A percentile compares a stretch with the other conserved stretches of the same genome.
Evolutionary conservation across 495 filamentous ascomycete species (phyloP).

Genomic region (Tuber indicum): DNA sequence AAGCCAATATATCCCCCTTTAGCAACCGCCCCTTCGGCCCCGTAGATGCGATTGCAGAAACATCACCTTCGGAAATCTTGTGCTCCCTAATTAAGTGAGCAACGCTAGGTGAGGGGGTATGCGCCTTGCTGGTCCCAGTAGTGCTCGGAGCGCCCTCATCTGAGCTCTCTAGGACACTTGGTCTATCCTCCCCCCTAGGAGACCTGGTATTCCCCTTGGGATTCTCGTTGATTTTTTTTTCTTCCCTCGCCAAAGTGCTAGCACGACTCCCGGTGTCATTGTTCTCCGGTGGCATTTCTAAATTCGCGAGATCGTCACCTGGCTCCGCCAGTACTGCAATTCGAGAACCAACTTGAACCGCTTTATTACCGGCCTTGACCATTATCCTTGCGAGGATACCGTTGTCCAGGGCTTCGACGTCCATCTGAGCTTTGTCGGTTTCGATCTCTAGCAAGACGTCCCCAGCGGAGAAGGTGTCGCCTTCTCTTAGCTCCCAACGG

Average conservation of each 20-base stretch:
- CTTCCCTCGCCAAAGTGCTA: slow-evolving; percentile 41
- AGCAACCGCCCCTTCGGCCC: slow-evolving; percentile 85
- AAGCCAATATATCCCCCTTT: slow-evolving; percentile 92
- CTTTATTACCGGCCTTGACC: slow-evolving; percentile 58
- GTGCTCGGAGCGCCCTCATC: slow-evolving; percentile 22
- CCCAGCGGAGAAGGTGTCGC: slow-evolving; percentile 63
- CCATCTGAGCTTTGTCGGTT: slow-evolving; percentile 84
- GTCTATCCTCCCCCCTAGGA: slow-evolving; percentile 10
- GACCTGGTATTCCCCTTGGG: slow-evolving; percentile 32
- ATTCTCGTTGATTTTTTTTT: slow-evolving; percentile 44
- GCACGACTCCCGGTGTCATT: background rate
- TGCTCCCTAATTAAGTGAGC: slow-evolving; percentile 70
- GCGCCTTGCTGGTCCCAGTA: slow-evolving; percentile 37
- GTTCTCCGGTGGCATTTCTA: slow-evolving; percentile 62
- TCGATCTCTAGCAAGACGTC: slow-evolving; percentile 81
- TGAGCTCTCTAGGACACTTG: slow-evolving; percentile 18
- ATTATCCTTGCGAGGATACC: slow-evolving; percentile 72
- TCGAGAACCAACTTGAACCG: slow-evolving; percentile 61
- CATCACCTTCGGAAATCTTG: slow-evolving; percentile 61
- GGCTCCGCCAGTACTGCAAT: slow-evolving; percentile 71
- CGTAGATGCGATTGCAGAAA: slow-evolving; percentile 73
- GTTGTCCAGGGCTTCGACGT: slow-evolving; percentile 82
- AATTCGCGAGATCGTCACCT: slow-evolving; percentile 62
- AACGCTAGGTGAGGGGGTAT: slow-evolving; percentile 60
- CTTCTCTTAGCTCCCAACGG: slow-evolving; percentile 70